These are phyloP conservation scores for Blastomyces gilchristii DNA, from an alignment of 2,329 filamentous ascomycete genomes.

Conservation along the genomic window DNA sequence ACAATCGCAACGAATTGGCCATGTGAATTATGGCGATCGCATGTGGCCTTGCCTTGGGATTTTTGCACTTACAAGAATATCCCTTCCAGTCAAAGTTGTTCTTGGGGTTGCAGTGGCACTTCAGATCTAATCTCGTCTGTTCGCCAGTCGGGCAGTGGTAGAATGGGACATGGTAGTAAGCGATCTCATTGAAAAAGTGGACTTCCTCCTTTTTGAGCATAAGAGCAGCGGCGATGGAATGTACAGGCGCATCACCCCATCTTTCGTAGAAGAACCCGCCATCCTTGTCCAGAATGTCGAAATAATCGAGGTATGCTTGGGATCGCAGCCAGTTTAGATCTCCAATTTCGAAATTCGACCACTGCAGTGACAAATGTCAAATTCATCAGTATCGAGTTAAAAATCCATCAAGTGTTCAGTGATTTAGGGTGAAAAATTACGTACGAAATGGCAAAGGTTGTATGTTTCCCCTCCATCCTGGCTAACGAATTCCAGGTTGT, in stretches of 20 bases:
- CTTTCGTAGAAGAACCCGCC: slow-evolving; percentile 99
- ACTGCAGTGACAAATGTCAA: slow-evolving; percentile 43
- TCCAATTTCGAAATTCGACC: slow-evolving; percentile 98
- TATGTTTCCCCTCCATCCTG: slow-evolving; percentile 86
- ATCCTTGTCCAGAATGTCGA: slow-evolving; percentile 74
- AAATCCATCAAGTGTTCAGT: not conserved
- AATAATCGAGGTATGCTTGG: slow-evolving; percentile 80
- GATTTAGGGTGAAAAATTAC: slow-evolving; percentile 26
- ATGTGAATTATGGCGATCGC: not conserved
- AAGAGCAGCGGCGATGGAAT: slow-evolving; percentile 87
- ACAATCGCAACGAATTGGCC: not conserved
- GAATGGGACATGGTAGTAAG: slow-evolving; percentile 95
- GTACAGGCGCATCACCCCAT: slow-evolving; percentile 94
- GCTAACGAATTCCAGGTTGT: slow-evolving; percentile 83
- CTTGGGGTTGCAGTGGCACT: slow-evolving; percentile 87
- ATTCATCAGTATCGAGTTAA: not conserved
- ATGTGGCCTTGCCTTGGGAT: not conserved
- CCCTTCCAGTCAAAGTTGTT: slow-evolving; percentile 99
- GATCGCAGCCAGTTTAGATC: slow-evolving; percentile 89
- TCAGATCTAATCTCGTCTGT: slow-evolving; percentile 69
- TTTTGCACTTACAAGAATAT: slow-evolving; percentile 69
- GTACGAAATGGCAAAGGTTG: slow-evolving; percentile 94
- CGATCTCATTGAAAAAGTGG: slow-evolving; percentile 98
- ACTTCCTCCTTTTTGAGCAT: slow-evolving; percentile 87
- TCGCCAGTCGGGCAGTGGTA: slow-evolving; percentile 94